These are phyloP conservation scores for Gossypium davidsonii DNA, from an alignment of 441 rosid species.

Conservation along the genomic window DNA sequence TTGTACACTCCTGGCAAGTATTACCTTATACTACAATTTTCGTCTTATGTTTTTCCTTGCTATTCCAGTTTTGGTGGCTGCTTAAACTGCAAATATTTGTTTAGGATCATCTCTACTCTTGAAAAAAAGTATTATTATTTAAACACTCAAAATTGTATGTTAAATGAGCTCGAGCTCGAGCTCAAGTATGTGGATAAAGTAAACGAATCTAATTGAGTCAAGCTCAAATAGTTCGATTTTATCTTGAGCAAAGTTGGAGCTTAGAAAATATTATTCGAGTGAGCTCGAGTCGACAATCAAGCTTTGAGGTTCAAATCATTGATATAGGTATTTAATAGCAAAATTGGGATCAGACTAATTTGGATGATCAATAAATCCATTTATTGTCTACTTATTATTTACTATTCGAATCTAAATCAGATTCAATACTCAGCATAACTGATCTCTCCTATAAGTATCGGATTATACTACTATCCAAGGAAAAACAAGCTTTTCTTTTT, in stretches of 20 bases:
- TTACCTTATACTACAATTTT: neutral
- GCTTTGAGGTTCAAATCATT: neutral
- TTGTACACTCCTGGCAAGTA: neutral
- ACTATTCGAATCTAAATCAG: neutral
- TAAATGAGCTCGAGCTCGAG: neutral
- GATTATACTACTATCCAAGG: neutral
- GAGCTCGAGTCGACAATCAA: neutral
- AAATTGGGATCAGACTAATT: no score
- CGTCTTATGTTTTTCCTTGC: constrained; percentile 7
- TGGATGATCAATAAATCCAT: neutral
- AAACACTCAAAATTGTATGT: neutral
- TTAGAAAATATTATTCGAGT: no score
- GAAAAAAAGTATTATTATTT: no score
- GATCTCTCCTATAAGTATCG: neutral
- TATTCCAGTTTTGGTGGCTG: constrained; percentile 14
- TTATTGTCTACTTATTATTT: neutral
- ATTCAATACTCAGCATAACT: neutral
- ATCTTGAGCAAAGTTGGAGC: neutral
- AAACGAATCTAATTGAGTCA: neutral
- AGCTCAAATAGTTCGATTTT: neutral
- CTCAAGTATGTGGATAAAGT: neutral
- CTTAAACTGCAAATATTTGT: constrained; percentile 16
- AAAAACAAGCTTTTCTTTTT: neutral
- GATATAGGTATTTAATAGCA: no score
- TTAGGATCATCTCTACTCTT: constrained; percentile 15